Evolutionary conservation across 805 yeast species (phyloP).

Genomic region (Candida hungchunana): DNA sequence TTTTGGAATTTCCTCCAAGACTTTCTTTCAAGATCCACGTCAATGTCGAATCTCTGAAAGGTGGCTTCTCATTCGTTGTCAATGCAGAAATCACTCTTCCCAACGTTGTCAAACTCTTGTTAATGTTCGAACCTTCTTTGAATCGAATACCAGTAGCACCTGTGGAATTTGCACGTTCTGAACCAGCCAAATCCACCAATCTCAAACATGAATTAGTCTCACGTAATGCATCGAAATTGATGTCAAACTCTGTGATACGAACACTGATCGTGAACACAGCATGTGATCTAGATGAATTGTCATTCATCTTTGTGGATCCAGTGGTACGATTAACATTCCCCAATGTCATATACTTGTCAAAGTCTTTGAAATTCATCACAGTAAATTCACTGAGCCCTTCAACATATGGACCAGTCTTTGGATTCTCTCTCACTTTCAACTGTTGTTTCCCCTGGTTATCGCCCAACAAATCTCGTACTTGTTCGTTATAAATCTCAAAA

Average conservation of each 20-base stretch:
- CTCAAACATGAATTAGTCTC: conserved; percentile 57
- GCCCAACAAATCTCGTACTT: conserved; percentile 57
- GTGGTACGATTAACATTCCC: conserved; percentile 62
- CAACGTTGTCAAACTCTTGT: conserved; percentile 70
- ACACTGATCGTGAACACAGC: conserved; percentile 67
- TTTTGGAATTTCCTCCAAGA: conserved; percentile 82
- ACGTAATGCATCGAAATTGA: conserved; percentile 37
- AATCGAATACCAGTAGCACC: conserved; percentile 59
- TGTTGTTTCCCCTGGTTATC: conserved; percentile 5
- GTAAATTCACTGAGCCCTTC: conserved; percentile 55
- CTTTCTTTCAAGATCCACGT: conserved; percentile 75
- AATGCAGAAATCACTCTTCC: conserved; percentile 62
- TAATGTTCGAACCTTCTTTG: conserved; percentile 73
- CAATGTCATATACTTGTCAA: conserved; percentile 38
- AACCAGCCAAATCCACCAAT: conserved; percentile 79
- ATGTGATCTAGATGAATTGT: conserved; percentile 72
- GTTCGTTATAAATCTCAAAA: conserved; percentile 76
- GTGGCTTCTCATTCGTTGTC: conserved; percentile 36
- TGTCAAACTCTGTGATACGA: conserved; percentile 48
- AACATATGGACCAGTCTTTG: conserved; percentile 65
- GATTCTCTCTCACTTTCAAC: conserved; percentile 57
- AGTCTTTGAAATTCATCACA: conserved; percentile 47
- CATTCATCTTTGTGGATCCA: conserved; percentile 72
- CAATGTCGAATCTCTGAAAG: conserved; percentile 59
- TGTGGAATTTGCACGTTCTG: conserved; percentile 64